Percentiles rank a stretch among this genome's conserved stretches.
Conservation (phyloP, 1,139 yeast species). For the Pichia sp. region DNA sequence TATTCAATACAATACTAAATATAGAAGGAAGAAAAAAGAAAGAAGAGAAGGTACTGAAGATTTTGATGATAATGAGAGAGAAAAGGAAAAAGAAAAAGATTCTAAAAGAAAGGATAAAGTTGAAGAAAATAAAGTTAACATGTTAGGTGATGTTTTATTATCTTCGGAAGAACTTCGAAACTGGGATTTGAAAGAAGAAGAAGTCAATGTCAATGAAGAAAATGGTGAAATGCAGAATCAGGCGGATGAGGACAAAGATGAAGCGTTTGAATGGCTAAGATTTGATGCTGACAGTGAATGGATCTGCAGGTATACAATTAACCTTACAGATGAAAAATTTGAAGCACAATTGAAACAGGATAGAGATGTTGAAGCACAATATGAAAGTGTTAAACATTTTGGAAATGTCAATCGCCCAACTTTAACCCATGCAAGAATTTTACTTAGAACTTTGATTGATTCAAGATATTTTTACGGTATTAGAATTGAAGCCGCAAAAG, state of each 20-base stretch:
- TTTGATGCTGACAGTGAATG: slow-evolving; percentile 97
- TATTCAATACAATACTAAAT: slow-evolving; percentile 90
- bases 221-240: slow-evolving; percentile 26
- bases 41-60: slow-evolving; percentile 28
- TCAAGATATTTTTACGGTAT: slow-evolving; percentile 83
- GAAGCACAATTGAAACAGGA: slow-evolving; percentile 92
- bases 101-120: slow-evolving; percentile 26
- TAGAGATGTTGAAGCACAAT: slow-evolving; percentile 93
- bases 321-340: slow-evolving; percentile 93
- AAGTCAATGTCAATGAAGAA: slow-evolving; percentile 22
- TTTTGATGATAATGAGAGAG: slow-evolving; percentile 30
- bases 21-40: slow-evolving; percentile 58
- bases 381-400: slow-evolving; percentile 74
- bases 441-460: slow-evolving; percentile 80
- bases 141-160: slow-evolving; percentile 74
- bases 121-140: slow-evolving; percentile 46
- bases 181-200: slow-evolving; percentile 77
- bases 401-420: slow-evolving; percentile 49
- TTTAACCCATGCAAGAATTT: slow-evolving; percentile 63
- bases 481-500: slow-evolving; percentile 79
- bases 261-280: slow-evolving; percentile 96
- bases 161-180: slow-evolving; percentile 51
- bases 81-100: slow-evolving; percentile 32
- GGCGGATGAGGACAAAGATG: slow-evolving; percentile 31
- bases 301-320: slow-evolving; percentile 77